Percentiles rank a stretch among this genome's conserved stretches.
Evolutionary conservation across 176 grass and related monocot genomes (phyloP).

Genomic region (Eragrostis curvula): DNA sequence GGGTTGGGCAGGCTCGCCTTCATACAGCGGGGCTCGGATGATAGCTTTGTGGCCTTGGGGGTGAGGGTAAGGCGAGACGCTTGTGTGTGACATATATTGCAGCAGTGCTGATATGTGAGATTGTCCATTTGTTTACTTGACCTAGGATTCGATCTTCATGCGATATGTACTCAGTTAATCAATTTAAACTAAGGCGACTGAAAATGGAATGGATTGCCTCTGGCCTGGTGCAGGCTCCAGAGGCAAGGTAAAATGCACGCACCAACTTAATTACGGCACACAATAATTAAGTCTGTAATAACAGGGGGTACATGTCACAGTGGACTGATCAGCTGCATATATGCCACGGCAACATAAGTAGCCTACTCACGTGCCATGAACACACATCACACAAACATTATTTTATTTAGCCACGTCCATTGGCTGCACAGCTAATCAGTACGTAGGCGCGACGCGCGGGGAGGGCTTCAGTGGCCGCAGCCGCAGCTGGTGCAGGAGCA

Average conservation of each 20-base stretch:
- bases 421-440: neutral
- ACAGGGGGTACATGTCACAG: neutral
- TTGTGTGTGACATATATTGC: too few species aligned
- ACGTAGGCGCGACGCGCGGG: neutral
- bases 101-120: too few species aligned
- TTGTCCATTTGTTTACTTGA: too few species aligned
- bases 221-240: too few species aligned
- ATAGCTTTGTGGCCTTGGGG: too few species aligned
- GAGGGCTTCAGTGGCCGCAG: conserved; percentile 48
- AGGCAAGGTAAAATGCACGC: neutral
- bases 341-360: neutral
- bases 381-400: neutral
- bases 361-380: neutral
- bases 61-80: too few species aligned
- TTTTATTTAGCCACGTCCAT: conserved; percentile 4
- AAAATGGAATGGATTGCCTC: too few species aligned
- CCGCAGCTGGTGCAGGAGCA: conserved; percentile 50
- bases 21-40: too few species aligned
- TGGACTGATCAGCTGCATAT: neutral
- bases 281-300: neutral
- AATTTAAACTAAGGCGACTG: too few species aligned
- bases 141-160: too few species aligned
- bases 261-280: neutral
- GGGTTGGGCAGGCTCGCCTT: too few species aligned
- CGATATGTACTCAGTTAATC: too few species aligned